Evolutionary conservation across 176 grass and related monocot species (phyloP).

Genomic region (Oryza nivara): DNA sequence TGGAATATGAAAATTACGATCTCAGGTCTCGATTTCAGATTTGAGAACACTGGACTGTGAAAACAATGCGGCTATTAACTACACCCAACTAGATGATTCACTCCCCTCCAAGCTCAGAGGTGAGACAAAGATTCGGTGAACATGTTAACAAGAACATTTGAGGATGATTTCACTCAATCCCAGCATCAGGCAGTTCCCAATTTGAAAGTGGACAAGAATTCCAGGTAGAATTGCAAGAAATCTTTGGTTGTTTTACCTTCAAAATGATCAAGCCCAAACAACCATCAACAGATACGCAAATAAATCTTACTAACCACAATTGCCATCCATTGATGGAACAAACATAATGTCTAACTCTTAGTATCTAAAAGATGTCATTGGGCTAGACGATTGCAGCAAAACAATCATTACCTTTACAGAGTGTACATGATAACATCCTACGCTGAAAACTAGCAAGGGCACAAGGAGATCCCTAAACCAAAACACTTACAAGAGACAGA

Average conservation of each 20-base stretch:
- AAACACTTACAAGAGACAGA: conserved; percentile 11
- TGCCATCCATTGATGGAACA: not conserved
- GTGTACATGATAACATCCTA: conserved; percentile 42
- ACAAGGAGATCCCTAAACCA: conserved; percentile 10
- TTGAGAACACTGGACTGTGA: not conserved
- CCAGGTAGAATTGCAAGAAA: not conserved
- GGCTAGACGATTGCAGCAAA: not conserved
- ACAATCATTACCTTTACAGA: conserved; percentile 42
- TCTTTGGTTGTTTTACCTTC: not conserved
- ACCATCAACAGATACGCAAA: not conserved
- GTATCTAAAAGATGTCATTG: conserved; percentile 23
- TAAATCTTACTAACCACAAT: conserved; percentile 17
- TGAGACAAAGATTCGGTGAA: not conserved
- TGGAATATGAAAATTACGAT: too few relatives aligned
- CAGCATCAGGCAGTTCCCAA: not conserved
- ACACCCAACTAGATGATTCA: not conserved
- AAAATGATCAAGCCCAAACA: not conserved
- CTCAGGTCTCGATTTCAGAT: too few relatives aligned
- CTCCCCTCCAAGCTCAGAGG: not conserved
- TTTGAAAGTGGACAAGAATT: not conserved
- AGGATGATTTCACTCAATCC: not conserved
- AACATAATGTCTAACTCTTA: conserved; percentile 20
- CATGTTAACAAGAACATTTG: not conserved
- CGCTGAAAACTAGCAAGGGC: conserved; percentile 32
- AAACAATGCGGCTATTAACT: not conserved